phyloP scores from a whole-genome alignment of 768 basidiomycete genomes.

The Phylloporus sp. region DNA sequence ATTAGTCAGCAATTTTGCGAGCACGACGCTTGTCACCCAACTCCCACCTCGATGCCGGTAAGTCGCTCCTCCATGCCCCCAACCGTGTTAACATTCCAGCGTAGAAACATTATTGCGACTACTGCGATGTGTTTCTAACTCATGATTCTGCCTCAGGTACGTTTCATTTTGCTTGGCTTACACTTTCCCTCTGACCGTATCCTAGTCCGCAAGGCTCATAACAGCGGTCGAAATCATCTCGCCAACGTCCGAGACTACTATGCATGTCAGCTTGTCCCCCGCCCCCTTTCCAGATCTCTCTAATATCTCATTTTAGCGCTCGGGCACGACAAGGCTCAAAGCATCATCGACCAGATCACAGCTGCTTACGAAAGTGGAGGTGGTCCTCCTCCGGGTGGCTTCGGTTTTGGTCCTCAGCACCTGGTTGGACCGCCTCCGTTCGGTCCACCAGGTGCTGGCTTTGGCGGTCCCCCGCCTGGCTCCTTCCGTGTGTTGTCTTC shows the following conservation, averaged over 20 bases:
- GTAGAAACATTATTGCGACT: constrained; percentile 92
- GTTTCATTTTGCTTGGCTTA: constrained; percentile 13
- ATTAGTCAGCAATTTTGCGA: constrained; percentile 32
- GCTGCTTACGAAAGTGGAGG: constrained; percentile 84
- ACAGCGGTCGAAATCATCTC: constrained; percentile 94
- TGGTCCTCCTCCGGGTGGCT: constrained; percentile 83
- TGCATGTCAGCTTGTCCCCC: constrained; percentile 55
- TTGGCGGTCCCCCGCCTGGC: constrained; percentile 45
- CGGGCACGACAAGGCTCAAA: constrained; percentile 96
- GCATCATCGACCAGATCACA: constrained; percentile 97
- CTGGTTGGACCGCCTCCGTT: constrained; percentile 53
- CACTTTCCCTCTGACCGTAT: constrained; percentile 3
- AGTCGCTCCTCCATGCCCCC: constrained; percentile 23
- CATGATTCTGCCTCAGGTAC: constrained; percentile 90
- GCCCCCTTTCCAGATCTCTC: neutral
- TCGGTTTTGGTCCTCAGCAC: constrained; percentile 81
- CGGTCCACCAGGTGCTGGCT: constrained; percentile 50
- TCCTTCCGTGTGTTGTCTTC: constrained; percentile 15
- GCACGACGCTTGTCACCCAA: constrained; percentile 9
- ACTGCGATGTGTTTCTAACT: constrained; percentile 90
- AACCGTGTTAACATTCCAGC: constrained; percentile 3
- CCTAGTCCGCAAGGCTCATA: constrained; percentile 94
- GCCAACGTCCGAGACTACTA: constrained; percentile 97
- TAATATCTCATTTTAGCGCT: constrained; percentile 46
- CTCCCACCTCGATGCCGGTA: constrained; percentile 55